These are phyloP conservation scores for Elongisporangium anandrum DNA, from an alignment of 352 stramenopile genomes.

Conservation along the genomic window DNA sequence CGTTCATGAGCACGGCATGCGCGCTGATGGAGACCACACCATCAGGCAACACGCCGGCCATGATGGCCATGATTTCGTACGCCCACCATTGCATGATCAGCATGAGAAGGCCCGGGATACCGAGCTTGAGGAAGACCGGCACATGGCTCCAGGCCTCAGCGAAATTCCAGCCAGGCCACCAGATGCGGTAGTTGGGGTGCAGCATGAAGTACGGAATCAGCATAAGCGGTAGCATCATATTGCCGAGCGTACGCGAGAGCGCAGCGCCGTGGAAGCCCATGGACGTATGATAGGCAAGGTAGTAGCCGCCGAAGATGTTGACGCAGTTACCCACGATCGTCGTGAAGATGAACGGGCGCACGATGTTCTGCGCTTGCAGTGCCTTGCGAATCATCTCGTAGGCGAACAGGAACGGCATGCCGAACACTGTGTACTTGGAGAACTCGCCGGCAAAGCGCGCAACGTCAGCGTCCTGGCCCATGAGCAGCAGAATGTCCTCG, in stretches of 20 bases:
- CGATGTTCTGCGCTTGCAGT: constrained; percentile 70
- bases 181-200: constrained; percentile 22
- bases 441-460: constrained; percentile 52
- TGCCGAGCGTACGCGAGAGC: constrained; percentile 51
- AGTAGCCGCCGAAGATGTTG: constrained; percentile 65
- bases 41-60: constrained; percentile 65
- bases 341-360: constrained; percentile 51
- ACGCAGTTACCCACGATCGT: constrained; percentile 52
- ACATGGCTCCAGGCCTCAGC: constrained; percentile 30
- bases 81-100: constrained; percentile 79
- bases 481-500: constrained; percentile 31
- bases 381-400: constrained; percentile 79
- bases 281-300: constrained; percentile 60
- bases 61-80: constrained; percentile 64
- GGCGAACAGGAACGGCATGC: constrained; percentile 69
- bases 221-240: constrained; percentile 44
- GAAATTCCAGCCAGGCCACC: constrained; percentile 50
- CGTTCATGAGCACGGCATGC: constrained; percentile 71
- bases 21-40: constrained; percentile 61
- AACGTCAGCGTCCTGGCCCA: constrained; percentile 37
- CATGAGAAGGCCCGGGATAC: constrained; percentile 46
- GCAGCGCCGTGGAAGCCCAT: constrained; percentile 74
- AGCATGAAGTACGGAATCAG: constrained; percentile 51
- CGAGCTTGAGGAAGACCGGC: constrained; percentile 48
- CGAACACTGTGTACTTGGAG: constrained; percentile 50